These are phyloP conservation scores for Colletotrichum filicis DNA, from an alignment of 2,329 filamentous ascomycete genomes.

Conservation along the genomic window DNA sequence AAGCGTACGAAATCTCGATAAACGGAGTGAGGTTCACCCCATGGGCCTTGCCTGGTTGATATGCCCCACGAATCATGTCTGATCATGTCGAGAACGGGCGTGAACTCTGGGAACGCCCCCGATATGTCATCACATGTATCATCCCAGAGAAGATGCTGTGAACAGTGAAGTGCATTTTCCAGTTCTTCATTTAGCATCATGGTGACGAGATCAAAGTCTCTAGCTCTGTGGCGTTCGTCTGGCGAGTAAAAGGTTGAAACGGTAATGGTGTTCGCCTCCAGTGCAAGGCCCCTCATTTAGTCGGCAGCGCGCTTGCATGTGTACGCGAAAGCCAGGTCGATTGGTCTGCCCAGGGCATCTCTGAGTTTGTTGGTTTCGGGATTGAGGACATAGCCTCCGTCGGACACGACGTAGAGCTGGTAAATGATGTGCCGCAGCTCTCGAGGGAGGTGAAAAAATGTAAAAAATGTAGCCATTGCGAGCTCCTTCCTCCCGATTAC, in stretches of 20 bases:
- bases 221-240: neutral
- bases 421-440: constrained; percentile 14
- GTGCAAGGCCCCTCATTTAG: constrained; percentile 10
- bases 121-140: no score
- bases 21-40: no score
- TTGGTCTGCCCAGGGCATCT: neutral
- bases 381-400: neutral
- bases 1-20: no score
- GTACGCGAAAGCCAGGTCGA: constrained; percentile 9
- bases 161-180: neutral
- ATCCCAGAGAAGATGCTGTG: no score
- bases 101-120: no score
- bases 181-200: neutral
- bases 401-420: neutral
- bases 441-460: neutral
- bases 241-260: neutral
- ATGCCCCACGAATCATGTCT: no score
- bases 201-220: neutral
- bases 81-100: no score
- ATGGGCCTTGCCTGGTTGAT: no score
- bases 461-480: neutral
- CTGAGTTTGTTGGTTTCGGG: neutral
- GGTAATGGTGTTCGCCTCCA: constrained; percentile 2
- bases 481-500: no score
- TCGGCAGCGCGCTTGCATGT: neutral